Conservation (phyloP, 805 yeast species). For the Monosporozyma aquatica region DNA sequence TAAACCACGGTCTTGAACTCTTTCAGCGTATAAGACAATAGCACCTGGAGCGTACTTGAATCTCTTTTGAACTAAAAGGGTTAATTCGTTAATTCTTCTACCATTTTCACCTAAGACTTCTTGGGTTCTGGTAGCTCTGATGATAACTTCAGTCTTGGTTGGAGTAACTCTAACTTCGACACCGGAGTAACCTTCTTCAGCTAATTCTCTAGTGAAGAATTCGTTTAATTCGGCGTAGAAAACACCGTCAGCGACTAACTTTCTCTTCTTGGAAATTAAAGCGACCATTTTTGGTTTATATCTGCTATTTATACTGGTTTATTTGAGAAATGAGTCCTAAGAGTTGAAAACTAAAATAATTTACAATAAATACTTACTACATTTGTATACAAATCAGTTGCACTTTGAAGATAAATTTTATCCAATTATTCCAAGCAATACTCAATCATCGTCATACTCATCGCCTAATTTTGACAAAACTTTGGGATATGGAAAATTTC, state of each 20-base stretch:
- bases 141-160: constrained; percentile 94
- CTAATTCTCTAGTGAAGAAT: constrained; percentile 99
- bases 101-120: constrained; percentile 99
- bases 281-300: constrained; percentile 29
- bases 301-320: constrained; percentile 8
- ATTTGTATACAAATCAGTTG: too few species aligned
- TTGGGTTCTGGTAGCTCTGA: constrained; percentile 98
- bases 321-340: not conserved
- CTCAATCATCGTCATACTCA: too few species aligned
- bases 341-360: too few species aligned
- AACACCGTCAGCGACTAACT: constrained; percentile 99
- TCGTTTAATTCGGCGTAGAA: constrained; percentile 99
- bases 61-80: constrained; percentile 96
- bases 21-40: constrained; percentile 93
- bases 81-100: constrained; percentile 98
- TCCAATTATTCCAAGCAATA: too few species aligned
- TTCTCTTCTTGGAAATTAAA: constrained; percentile 92
- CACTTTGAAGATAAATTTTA: too few species aligned
- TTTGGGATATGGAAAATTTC: too few species aligned
- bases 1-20: constrained; percentile 98
- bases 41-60: constrained; percentile 92
- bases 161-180: constrained; percentile 99
- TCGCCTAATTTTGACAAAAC: too few species aligned
- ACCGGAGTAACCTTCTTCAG: constrained; percentile 99
- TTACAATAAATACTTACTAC: too few species aligned